Evolutionary conservation across 495 filamentous ascomycete genomes (phyloP).

Genomic region (Venustampulla echinocandica): DNA sequence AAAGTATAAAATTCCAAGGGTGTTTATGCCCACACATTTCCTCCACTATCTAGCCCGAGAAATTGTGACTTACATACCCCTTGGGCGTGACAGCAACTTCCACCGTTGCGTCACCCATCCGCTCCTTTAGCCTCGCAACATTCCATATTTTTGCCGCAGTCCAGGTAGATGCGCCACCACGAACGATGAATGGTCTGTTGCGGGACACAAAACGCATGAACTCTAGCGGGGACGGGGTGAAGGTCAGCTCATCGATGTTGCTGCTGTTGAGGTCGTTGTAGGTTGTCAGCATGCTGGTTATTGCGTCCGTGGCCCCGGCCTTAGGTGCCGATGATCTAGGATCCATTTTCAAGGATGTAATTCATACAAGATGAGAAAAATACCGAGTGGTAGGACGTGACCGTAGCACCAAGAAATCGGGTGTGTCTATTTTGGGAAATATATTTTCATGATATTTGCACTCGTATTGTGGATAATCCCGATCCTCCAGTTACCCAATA

Average conservation of each 20-base stretch:
- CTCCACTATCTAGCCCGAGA: too few species aligned
- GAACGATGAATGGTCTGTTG: constrained; percentile 63
- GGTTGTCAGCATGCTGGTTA: constrained; percentile 47
- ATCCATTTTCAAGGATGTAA: too few species aligned
- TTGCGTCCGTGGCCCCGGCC: constrained; percentile 2
- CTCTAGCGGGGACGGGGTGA: constrained; percentile 58
- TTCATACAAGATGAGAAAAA: too few species aligned
- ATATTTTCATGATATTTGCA: too few species aligned
- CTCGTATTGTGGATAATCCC: too few species aligned
- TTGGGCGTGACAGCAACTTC: constrained; percentile 63
- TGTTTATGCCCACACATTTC: too few species aligned
- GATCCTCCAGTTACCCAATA: too few species aligned
- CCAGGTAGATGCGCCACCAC: constrained; percentile 50
- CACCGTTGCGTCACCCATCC: constrained; percentile 43
- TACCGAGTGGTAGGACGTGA: too few species aligned
- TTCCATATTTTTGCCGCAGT: constrained; percentile 51
- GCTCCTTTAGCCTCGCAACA: constrained; percentile 39
- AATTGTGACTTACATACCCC: constrained; percentile 47
- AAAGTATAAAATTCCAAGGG: too few species aligned
- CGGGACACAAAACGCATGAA: constrained; percentile 61
- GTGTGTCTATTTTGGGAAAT: too few species aligned
- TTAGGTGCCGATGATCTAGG: not conserved
- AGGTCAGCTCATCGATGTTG: constrained; percentile 45
- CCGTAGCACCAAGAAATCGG: too few species aligned
- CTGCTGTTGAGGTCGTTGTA: constrained; percentile 61